Evolutionary conservation across 139 green algal genomes (phyloP).

Genomic region (Chlamydomonas urium): DNA sequence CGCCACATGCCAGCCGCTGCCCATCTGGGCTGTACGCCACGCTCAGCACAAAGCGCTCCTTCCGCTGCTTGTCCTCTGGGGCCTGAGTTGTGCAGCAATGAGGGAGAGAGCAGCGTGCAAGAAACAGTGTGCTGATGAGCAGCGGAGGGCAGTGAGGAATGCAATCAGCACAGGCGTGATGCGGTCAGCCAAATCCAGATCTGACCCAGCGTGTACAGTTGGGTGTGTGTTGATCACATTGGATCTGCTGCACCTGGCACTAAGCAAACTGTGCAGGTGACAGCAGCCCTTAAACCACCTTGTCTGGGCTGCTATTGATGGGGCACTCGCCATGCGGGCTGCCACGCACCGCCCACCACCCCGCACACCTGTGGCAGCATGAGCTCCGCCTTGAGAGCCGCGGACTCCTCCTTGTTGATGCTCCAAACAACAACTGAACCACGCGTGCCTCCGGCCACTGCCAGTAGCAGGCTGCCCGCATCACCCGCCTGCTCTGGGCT

Average conservation of each 20-base stretch:
- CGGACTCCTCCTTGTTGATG: slow-evolving; percentile 29
- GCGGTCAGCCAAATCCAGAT: too few species aligned
- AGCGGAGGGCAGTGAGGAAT: too few species aligned
- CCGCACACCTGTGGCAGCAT: slow-evolving; percentile 13
- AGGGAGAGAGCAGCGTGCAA: not conserved
- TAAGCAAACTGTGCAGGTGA: too few species aligned
- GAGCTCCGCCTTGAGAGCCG: slow-evolving; percentile 18
- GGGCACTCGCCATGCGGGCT: not conserved
- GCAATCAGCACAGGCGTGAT: too few species aligned
- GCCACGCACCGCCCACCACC: not conserved
- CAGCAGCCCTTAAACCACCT: too few species aligned
- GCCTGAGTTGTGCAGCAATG: slow-evolving; percentile 3
- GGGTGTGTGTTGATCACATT: too few species aligned
- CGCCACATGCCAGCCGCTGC: slow-evolving; percentile 58
- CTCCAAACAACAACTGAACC: slow-evolving; percentile 44
- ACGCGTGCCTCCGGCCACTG: slow-evolving; percentile 65
- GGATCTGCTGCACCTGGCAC: too few species aligned
- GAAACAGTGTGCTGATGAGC: too few species aligned
- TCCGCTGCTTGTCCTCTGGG: slow-evolving; percentile 10
- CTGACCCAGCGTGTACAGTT: too few species aligned
- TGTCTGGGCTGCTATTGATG: too few species aligned
- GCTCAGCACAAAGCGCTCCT: slow-evolving; percentile 68
- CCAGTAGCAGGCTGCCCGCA: slow-evolving; percentile 40
- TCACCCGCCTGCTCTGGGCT: slow-evolving; percentile 32
- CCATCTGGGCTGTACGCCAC: slow-evolving; percentile 70